Conservation (phyloP, 768 basidiomycete genomes). For the Crepidotus variabilis region DNA sequence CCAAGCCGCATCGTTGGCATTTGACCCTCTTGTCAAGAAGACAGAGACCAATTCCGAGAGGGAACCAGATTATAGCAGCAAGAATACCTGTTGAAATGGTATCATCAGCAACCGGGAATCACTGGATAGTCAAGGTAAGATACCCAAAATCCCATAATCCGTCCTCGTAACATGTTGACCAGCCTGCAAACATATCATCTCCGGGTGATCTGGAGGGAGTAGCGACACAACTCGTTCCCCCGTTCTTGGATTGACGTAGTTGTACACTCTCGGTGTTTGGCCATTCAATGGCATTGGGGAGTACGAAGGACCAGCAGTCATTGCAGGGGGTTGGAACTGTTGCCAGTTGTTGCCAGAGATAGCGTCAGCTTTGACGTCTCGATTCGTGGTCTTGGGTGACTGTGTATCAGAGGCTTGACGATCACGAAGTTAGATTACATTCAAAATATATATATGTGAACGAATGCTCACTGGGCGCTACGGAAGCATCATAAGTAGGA, state of each 20-base stretch:
- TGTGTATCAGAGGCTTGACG: not conserved
- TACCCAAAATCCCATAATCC: slow-evolving; percentile 71
- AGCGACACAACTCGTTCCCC: slow-evolving; percentile 56
- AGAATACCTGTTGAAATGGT: slow-evolving; percentile 52
- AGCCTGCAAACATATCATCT: slow-evolving; percentile 81
- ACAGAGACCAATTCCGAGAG: slow-evolving; percentile 75
- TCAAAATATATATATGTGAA: not conserved
- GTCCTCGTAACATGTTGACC: slow-evolving; percentile 64
- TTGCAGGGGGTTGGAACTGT: not conserved
- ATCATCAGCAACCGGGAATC: slow-evolving; percentile 3
- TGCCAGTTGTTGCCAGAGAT: not conserved
- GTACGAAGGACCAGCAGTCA: slow-evolving; percentile 21
- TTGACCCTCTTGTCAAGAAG: slow-evolving; percentile 68
- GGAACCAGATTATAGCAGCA: slow-evolving; percentile 87
- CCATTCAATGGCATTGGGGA: slow-evolving; percentile 27
- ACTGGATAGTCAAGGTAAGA: slow-evolving; percentile 5
- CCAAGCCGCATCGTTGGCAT: slow-evolving; percentile 50
- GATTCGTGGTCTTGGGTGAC: not conserved
- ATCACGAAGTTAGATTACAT: not conserved
- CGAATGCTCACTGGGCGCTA: not conserved
- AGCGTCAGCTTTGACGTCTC: too few species aligned
- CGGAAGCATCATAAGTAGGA: not conserved
- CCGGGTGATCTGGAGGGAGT: slow-evolving; percentile 73
- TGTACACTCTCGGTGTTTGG: slow-evolving; percentile 52
- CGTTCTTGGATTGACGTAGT: slow-evolving; percentile 63